Evolutionary conservation across 73 alveolate genomes (phyloP), one percentile per base, ranked within the genome.

Genomic region (Paramecium sonneborni): DNA sequence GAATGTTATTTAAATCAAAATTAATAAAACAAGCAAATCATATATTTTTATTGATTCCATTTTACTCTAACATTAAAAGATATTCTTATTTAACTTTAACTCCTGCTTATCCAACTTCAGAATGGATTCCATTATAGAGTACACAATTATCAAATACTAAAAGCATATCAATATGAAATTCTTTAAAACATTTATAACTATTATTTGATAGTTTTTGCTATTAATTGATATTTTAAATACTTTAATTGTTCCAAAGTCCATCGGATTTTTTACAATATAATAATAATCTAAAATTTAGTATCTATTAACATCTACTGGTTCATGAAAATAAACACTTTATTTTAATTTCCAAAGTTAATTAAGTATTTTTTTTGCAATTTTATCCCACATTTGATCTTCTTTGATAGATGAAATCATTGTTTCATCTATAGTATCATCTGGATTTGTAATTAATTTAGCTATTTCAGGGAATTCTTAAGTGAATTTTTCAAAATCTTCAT

Each of bases 111-210:
- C 84, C 84, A 12, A 62, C 39, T 30, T 62, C 84, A 12, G 84
- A 62, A 30, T 62, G 84, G 67, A 92, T 82, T 34, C 97, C 97
- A 37, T 94, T 94, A 67, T 94, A 94, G 11, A 56, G 85, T 20
- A 94, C 30, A 92, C 97, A 94, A 57, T 94, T 94, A 35, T 94
- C 97, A 82, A 94, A 94, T 26, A 92, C 92, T 23, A 85, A 85
- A 14, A 82, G 79, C 20, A 94, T 92, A 76, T 94, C 97, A 57
- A 62, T 43, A n/a, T 92, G 46, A 92, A 92, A 94, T 70, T 94
- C 97, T 26, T n/a, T 62, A 26, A 30, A 62, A 24, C 84, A 62
- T 62, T 30, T 62, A n/a, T 62, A 62, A 23, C 5, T 15, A 62
- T 62, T 62, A 30, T 26, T 62, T 30, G 1, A 6, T 62, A 62